Percentiles rank a stretch among this genome's conserved stretches.
These are phyloP conservation scores for Tuber melanosporum DNA, from an alignment of 495 filamentous ascomycete genomes.

Conservation along the genomic window DNA sequence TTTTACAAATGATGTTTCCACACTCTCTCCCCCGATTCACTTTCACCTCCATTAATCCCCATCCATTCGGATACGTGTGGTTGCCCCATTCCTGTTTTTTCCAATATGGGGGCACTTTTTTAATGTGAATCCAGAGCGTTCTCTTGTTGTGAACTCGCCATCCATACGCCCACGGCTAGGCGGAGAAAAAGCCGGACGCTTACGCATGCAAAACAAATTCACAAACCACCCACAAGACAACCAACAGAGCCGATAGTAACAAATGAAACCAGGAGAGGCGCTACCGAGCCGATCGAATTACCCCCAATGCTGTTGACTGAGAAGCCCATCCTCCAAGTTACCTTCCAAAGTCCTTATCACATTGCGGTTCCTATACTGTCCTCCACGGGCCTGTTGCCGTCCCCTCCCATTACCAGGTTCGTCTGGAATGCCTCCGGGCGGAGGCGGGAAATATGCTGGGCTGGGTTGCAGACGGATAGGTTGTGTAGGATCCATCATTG, in stretches of 20 bases:
- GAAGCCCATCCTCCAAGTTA: constrained; percentile 79
- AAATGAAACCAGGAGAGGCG: neutral
- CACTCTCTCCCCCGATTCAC: neutral
- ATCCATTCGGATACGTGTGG: constrained; percentile 1
- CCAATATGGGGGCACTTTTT: neutral
- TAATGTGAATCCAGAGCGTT: neutral
- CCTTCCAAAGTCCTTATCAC: constrained; percentile 93
- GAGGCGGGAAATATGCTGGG: constrained; percentile 94
- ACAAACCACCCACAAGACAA: constrained; percentile 13
- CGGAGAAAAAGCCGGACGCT: constrained; percentile 44
- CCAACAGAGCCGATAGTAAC: constrained; percentile 14
- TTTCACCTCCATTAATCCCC: neutral
- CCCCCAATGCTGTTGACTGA: constrained; percentile 57
- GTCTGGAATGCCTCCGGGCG: constrained; percentile 57
- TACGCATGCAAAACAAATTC: constrained; percentile 39
- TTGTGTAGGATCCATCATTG: constrained; percentile 89
- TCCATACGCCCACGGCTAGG: neutral
- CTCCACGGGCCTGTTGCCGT: constrained; percentile 67
- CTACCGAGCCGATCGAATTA: constrained; percentile 8
- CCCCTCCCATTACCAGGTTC: constrained; percentile 58
- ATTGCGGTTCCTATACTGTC: constrained; percentile 63
- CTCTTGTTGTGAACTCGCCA: neutral
- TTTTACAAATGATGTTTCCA: constrained; percentile 2
- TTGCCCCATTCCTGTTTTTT: neutral
- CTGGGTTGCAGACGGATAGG: constrained; percentile 93